Percentiles rank a stretch among this genome's conserved stretches.
Conservation (phyloP, 1,284 basidiomycete genomes). For the Vanrija pseudolonga region DNA sequence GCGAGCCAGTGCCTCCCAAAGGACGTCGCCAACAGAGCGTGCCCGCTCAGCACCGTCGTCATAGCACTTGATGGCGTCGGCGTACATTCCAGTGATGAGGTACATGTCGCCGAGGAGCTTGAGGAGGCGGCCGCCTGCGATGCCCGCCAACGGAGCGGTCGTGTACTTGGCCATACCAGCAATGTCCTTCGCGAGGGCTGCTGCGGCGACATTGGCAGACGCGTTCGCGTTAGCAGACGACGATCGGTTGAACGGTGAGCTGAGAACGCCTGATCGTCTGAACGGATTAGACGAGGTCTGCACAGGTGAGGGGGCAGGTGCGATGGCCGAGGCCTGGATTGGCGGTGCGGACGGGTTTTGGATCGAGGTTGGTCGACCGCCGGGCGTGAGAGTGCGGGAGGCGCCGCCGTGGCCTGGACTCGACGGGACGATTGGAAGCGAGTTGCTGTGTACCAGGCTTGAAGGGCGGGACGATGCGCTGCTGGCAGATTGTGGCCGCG, state of each 20-base stretch:
- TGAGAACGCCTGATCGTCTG: slow-evolving; percentile 32
- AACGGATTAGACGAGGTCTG: slow-evolving; percentile 37
- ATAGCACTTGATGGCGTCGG: slow-evolving; percentile 79
- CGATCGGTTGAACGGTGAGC: slow-evolving; percentile 33
- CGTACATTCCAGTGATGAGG: slow-evolving; percentile 71
- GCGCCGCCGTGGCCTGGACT: slow-evolving; percentile 26
- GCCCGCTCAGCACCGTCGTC: slow-evolving; percentile 72
- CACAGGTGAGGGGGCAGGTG: slow-evolving; percentile 19
- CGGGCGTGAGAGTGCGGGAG: slow-evolving; percentile 39
- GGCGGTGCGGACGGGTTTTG: slow-evolving; percentile 37
- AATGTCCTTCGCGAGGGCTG: slow-evolving; percentile 1
- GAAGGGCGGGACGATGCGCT: not conserved
- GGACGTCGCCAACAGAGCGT: slow-evolving; percentile 65
- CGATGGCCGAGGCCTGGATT: slow-evolving; percentile 40
- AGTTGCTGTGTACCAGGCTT: slow-evolving; percentile 16
- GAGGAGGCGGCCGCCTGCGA: slow-evolving; percentile 58
- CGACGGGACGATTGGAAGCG: slow-evolving; percentile 11
- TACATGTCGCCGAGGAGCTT: slow-evolving; percentile 88
- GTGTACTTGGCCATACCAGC: slow-evolving; percentile 26
- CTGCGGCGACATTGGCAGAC: slow-evolving; percentile 4
- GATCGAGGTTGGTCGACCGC: slow-evolving; percentile 39
- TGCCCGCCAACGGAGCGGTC: slow-evolving; percentile 30
- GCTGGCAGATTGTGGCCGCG: not conserved
- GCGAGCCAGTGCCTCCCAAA: slow-evolving; percentile 81
- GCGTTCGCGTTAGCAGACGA: slow-evolving; percentile 19